Evolutionary conservation across 176 grass and related monocot species (phyloP).

Genomic region (Ananas comosus): DNA sequence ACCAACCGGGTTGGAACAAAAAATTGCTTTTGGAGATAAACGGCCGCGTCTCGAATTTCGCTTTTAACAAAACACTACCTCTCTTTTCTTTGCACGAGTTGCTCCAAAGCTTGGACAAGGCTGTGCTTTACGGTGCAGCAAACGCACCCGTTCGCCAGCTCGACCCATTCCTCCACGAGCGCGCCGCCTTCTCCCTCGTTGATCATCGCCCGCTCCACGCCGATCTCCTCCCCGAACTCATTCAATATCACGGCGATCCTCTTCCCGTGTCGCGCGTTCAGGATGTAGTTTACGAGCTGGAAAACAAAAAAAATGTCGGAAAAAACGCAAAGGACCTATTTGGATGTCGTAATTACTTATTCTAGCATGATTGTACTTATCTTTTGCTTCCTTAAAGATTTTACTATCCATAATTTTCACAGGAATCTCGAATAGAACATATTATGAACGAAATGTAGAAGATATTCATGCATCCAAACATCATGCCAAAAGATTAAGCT

Average conservation of each 20-base stretch:
- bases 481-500: too few species aligned
- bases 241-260: slow-evolving; percentile 87
- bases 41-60: background rate
- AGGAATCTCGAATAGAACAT: too few species aligned
- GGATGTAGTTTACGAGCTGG: slow-evolving; percentile 80
- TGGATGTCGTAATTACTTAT: too few species aligned
- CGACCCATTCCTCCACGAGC: slow-evolving; percentile 91
- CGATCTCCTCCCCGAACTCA: slow-evolving; percentile 92
- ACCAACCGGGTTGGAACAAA: background rate
- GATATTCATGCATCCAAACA: too few species aligned
- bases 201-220: slow-evolving; percentile 95
- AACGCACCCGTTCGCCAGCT: slow-evolving; percentile 90
- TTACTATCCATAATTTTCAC: too few species aligned
- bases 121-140: slow-evolving; percentile 96
- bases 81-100: slow-evolving; percentile 85
- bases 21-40: too few species aligned
- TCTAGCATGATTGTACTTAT: too few species aligned
- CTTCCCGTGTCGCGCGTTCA: slow-evolving; percentile 81
- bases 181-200: slow-evolving; percentile 87
- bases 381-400: too few species aligned
- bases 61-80: slow-evolving; percentile 27
- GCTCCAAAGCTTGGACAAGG: slow-evolving; percentile 92
- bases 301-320: slow-evolving; percentile 6
- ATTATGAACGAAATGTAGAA: too few species aligned
- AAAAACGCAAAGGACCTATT: too few species aligned